Base-by-base conservation (phyloP, 2,329 filamentous ascomycete genomes). In the Sporothrix humicola region DNA sequence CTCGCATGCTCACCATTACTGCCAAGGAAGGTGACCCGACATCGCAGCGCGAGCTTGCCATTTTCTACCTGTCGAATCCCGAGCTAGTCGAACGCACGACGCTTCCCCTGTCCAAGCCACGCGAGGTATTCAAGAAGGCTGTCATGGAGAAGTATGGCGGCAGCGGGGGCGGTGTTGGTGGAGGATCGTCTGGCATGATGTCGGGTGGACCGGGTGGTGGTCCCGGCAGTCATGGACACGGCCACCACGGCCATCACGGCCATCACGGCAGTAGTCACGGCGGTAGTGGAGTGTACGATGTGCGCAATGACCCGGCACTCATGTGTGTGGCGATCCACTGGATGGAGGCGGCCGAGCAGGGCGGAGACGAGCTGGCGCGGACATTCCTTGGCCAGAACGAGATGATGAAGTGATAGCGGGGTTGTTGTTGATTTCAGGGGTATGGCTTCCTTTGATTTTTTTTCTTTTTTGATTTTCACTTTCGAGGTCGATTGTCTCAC, bases 301-400 rank as follows among this genome's bases (percentile, higher is more conserved):
- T 88, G 50, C 81, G 93, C 77, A 94, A 91, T 74, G 94, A 98
- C 80, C 93, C 93, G 1, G 92, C 92, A 72, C 90, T 94, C 58
- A 96, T 98, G 93, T 98, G 95, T 79, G 89, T 97, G 73, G 95
- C 95, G 10, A 91, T 97, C 82, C 95, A 98, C 84, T 98, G 95
- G 95, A 98, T 98, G 94, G 93, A 95, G 83, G 86, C 93, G 77
- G 94, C 93, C 52, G 92, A 93, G 78, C 88, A 88, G 72, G 94
- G 94, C n/a, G 94, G 94, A 0, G 95, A 98, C 80, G 89, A 92
- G 79, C 85, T 97, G 77, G 95, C 95, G 23, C 91, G 90, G 80
- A 92, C 91, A 80, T 95, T 95, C 82, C 84, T 98, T 81, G 88
- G 91, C 76, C 93, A 97, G 83, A 71, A 71, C 20, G 69, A 71